phyloP scores from a whole-genome alignment of 495 filamentous ascomycete species.

The Tuber indicum region DNA sequence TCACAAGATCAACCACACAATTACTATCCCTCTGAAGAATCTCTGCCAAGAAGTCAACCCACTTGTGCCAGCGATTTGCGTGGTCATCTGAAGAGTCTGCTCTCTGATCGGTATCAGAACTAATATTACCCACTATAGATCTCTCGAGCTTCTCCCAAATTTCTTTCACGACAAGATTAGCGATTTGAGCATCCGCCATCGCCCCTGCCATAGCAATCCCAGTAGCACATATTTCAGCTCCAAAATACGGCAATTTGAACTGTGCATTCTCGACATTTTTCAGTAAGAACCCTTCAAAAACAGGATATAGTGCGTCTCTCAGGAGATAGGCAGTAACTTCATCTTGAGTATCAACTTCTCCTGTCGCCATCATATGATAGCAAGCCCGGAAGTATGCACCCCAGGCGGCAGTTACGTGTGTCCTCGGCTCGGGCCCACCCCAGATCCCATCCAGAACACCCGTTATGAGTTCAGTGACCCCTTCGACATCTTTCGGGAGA shows the following conservation, averaged over 20 bases:
- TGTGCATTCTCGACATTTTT: background rate
- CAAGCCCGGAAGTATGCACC: constrained; percentile 56
- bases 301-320: constrained; percentile 49
- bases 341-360: background rate
- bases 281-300: constrained; percentile 55
- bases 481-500: constrained; percentile 49
- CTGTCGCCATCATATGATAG: constrained; percentile 22
- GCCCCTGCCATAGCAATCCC: constrained; percentile 30
- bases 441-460: constrained; percentile 63
- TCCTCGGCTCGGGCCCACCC: constrained; percentile 64
- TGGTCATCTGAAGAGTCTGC: background rate
- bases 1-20: constrained; percentile 14
- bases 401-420: constrained; percentile 63
- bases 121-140: constrained; percentile 6
- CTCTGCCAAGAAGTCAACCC: constrained; percentile 25
- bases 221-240: constrained; percentile 18
- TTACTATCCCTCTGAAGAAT: constrained; percentile 22
- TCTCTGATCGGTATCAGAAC: background rate
- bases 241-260: constrained; percentile 7
- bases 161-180: constrained; percentile 14
- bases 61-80: constrained; percentile 5
- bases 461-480: constrained; percentile 53
- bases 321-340: constrained; percentile 44
- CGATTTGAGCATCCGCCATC: constrained; percentile 2
- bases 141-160: constrained; percentile 21